Evolutionary conservation across 257 asterid species (phyloP), one percentile per base, ranked within the genome.

Genomic region (Eucommia ulmoides): DNA sequence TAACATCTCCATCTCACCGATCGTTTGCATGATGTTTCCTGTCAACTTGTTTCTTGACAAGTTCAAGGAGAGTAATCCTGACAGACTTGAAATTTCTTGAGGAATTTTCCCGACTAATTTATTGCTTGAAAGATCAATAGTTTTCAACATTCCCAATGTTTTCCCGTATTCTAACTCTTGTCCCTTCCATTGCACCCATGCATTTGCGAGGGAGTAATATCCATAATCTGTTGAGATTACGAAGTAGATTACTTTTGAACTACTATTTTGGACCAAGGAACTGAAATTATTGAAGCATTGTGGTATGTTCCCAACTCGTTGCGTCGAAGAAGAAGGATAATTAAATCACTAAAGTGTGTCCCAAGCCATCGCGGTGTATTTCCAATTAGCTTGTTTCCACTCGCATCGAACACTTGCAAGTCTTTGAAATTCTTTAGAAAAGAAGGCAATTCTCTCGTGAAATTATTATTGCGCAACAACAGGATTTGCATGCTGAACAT

Each of bases 271-370:
- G 7, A 41, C 24, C 70, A 65, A 33, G 8, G 58, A 58, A 38
- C 51, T 50, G 52, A 71, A 53, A 6, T 58, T 62, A 51, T 59
- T 50, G 22, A 65, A 2, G 53, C 76, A 70, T 52, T 46, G 49
- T 20, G 76, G 69, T 33, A 65, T 61, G 22, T 51, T 42, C 29
- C 76, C 69, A 70, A 55, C 33, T 55, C 33, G 50, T 74, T 74
- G 19, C 63, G 57, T 22, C 41, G 58, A 19, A 74, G 47, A 51
- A 62, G 56, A 6, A 74, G 51, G 24, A 74, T 42, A 19, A 45
- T 52, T 52, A 73, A 38, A 0, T 19, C 15, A 1, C 22, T 0
- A 20, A 55, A 5, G 21, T 18, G 56, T 7, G 14, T 44, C 29
- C 77, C 75, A 2, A 70, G 19, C 81, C 77, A 70, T 23, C 0